A percentile compares a stretch with the other conserved stretches of the same genome.
phyloP scores from a whole-genome alignment of 306 rosid genomes.

The Datisca glomerata region DNA sequence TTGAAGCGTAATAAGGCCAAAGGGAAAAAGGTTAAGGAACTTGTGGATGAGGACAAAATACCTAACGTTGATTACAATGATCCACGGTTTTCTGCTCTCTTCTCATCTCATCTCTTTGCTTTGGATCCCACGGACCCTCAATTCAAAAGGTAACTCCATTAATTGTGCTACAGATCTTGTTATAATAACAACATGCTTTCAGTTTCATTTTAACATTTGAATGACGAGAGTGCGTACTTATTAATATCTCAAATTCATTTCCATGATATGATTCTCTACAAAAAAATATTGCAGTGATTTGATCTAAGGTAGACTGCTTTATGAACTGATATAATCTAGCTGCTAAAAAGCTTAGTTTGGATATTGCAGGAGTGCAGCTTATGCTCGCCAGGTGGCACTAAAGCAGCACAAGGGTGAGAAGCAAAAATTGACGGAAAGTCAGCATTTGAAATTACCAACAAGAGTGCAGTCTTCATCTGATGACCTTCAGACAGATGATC shows the following conservation, averaged over 20 bases:
- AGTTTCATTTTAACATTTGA: no score
- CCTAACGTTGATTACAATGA: slow-evolving; percentile 49
- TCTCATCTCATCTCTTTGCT: slow-evolving; percentile 41
- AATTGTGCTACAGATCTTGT: no score
- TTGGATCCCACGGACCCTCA: slow-evolving; percentile 88
- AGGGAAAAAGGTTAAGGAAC: slow-evolving; percentile 46
- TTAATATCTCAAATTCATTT: no score
- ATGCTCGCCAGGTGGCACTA: slow-evolving; percentile 46
- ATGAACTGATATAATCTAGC: no score
- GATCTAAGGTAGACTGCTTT: background rate
- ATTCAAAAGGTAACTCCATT: slow-evolving; percentile 58
- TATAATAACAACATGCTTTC: no score
- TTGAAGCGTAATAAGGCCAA: slow-evolving; percentile 48
- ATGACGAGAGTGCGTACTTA: no score
- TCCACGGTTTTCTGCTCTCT: slow-evolving; percentile 67
- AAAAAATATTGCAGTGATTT: background rate
- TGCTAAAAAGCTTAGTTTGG: no score
- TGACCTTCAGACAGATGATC: slow-evolving; percentile 9
- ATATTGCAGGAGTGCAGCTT: slow-evolving; percentile 57
- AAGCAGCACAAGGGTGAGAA: slow-evolving; percentile 29
- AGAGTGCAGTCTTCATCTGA: slow-evolving; percentile 16
- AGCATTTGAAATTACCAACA: slow-evolving; percentile 9
- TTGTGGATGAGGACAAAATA: slow-evolving; percentile 48
- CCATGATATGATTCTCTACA: no score
- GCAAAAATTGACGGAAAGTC: slow-evolving; percentile 23